phyloP scores from a whole-genome alignment of 2,329 filamentous ascomycete genomes.

The Shiraia sp. region DNA sequence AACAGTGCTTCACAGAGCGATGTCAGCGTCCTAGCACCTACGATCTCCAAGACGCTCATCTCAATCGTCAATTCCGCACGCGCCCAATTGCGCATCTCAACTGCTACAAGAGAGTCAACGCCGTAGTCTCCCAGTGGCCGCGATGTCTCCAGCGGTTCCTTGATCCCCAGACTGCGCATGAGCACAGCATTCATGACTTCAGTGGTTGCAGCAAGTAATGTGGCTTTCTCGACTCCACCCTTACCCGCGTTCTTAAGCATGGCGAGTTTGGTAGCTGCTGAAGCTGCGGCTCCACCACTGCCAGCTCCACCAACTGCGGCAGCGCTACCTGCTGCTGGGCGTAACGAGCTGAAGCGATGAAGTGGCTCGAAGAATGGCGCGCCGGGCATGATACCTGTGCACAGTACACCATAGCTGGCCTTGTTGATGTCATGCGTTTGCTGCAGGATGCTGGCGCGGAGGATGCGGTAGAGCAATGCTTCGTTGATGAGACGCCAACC shows the following conservation, averaged over 20 bases:
- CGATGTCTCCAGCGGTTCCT: constrained; percentile 20
- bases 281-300: too few species aligned
- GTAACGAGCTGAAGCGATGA: too few species aligned
- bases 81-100: constrained; percentile 49
- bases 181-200: constrained; percentile 18
- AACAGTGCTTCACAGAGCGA: neutral
- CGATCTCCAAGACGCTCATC: constrained; percentile 27
- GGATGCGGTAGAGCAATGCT: constrained; percentile 19
- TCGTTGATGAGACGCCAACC: constrained; percentile 11
- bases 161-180: constrained; percentile 17
- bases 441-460: constrained; percentile 21
- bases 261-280: too few species aligned
- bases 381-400: too few species aligned
- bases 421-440: constrained; percentile 17
- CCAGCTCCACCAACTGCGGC: too few species aligned
- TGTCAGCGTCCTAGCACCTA: constrained; percentile 2
- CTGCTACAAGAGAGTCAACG: constrained; percentile 37
- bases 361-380: too few species aligned
- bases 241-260: too few species aligned
- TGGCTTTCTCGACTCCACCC: too few species aligned
- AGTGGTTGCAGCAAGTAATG: neutral
- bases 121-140: constrained; percentile 27
- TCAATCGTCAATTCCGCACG: constrained; percentile 36
- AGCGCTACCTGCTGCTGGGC: too few species aligned
- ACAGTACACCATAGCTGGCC: constrained; percentile 31